Conservation (phyloP, 495 filamentous ascomycete genomes). For the Penicillium macrosclerotiorum region DNA sequence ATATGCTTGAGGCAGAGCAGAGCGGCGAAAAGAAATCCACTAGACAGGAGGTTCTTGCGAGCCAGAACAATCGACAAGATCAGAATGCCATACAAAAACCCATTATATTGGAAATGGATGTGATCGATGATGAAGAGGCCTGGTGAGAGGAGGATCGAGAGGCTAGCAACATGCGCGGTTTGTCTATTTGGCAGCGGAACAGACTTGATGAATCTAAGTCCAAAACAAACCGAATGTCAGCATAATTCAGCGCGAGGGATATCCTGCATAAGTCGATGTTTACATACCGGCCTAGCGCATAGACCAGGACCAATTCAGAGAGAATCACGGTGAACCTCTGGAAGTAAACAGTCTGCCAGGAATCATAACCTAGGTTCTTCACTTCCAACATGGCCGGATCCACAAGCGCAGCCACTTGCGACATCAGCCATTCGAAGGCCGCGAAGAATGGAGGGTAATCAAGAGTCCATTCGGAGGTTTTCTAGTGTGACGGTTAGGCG, state of each 20-base stretch:
- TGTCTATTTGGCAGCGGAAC: conserved; percentile 60
- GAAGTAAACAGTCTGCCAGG: conserved; percentile 90
- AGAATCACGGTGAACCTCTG: conserved; percentile 83
- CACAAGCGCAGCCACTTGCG: conserved; percentile 70
- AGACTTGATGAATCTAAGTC: conserved; percentile 66
- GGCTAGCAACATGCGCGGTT: conserved; percentile 81
- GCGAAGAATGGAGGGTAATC: conserved; percentile 99
- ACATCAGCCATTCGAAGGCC: conserved; percentile 91
- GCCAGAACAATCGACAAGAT: conserved; percentile 81
- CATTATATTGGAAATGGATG: conserved; percentile 99
- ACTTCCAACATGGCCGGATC: conserved; percentile 83
- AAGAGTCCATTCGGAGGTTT: conserved; percentile 97
- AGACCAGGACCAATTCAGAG: conserved; percentile 81
- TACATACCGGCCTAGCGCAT: conserved; percentile 73
- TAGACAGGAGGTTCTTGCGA: conserved; percentile 68
- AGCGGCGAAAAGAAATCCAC: conserved; percentile 77
- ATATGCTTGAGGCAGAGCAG: conserved; percentile 96
- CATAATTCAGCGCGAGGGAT: neutral
- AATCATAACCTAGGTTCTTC: conserved; percentile 78
- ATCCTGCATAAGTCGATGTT: neutral
- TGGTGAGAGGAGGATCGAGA: conserved; percentile 88
- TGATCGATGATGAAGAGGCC: conserved; percentile 97
- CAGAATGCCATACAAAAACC: conserved; percentile 88
- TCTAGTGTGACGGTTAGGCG: conserved; percentile 37
- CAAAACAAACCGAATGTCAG: neutral